Evolutionary conservation across 345 rosid species (phyloP).

Genomic region (Pistacia integerrima): DNA sequence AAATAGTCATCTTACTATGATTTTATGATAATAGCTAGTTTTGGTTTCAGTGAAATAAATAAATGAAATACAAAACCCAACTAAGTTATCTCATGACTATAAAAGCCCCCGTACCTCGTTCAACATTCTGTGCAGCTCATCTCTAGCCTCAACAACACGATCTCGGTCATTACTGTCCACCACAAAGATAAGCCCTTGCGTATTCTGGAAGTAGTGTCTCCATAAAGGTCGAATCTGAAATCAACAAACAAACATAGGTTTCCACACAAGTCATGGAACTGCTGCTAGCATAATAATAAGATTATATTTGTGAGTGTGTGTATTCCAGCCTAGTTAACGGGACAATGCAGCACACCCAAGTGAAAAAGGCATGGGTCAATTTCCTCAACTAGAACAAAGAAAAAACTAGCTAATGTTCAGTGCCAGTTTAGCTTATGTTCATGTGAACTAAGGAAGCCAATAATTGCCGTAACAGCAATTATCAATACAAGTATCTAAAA

Average conservation of each 20-base stretch:
- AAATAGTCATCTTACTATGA: background rate
- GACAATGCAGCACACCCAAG: background rate
- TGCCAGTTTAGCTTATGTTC: background rate
- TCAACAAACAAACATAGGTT: background rate
- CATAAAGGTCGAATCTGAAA: slow-evolving; percentile 46
- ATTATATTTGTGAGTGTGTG: background rate
- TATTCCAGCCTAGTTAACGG: background rate
- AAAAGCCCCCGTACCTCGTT: slow-evolving; percentile 33
- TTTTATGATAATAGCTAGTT: background rate
- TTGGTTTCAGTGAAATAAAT: background rate
- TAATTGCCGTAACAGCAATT: too few species aligned
- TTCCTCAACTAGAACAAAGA: background rate
- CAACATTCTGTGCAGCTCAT: slow-evolving; percentile 49
- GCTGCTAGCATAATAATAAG: background rate
- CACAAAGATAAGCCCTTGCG: slow-evolving; percentile 50
- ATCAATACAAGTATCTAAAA: background rate
- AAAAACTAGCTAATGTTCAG: background rate
- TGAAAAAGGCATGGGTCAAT: background rate
- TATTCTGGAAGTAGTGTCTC: slow-evolving; percentile 53
- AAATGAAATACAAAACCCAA: background rate
- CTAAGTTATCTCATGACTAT: background rate
- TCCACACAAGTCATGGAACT: background rate
- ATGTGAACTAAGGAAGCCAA: too few species aligned
- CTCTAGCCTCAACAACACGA: slow-evolving; percentile 39
- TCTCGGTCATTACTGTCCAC: slow-evolving; percentile 49